Base-by-base conservation (phyloP, 257 asterid genomes). In the Solanum rostratum region DNA sequence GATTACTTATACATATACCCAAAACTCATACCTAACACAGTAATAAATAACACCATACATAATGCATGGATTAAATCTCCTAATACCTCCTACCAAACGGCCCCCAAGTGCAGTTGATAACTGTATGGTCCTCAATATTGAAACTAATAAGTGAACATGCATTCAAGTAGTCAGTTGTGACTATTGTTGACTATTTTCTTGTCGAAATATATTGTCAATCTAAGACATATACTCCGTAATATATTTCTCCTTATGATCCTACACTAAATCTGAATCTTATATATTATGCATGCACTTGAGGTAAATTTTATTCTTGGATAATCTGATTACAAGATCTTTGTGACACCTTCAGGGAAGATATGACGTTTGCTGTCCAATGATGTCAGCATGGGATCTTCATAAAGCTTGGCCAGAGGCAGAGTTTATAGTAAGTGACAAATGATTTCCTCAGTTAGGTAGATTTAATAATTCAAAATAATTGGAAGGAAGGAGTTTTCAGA, bases 331-430 rank as follows among this genome's bases (percentile, higher is more conserved):
- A 76, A 49, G 45, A 49, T 27, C n/a, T 76, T 15, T 76, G 27
- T 49, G 16, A 76, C 60, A 76, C 27, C 84, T 93, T 88, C 94
- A 96, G 99, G 99, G 99, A 90, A 88, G 98, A 85, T 95, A 96
- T 59, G 99, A 96, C 86, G 92, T 91, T 81, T 93, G 98, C 87
- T 96, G 98, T 80, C 98, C 99, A 76, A 85, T 95, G 93, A 95
- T 93, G 97, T 96, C 99, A 24, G 99, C 99, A 9, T 96, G 99
- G 99, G 98, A 96, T 93, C 98, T 96, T 87, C 99, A 95, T 82
- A 96, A 94, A 88, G 98, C 94, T 86, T 96, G 98, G 99, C 99
- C 98, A 0, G 98, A 93, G 85, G 98, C 99, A 85, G 97, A 93
- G 88, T 90, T 96, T 76, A 87, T 88, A 71, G 99, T 96, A 92